Base-by-base conservation (phyloP, 176 grass and related monocot species). In the Carex cristatella region DNA sequence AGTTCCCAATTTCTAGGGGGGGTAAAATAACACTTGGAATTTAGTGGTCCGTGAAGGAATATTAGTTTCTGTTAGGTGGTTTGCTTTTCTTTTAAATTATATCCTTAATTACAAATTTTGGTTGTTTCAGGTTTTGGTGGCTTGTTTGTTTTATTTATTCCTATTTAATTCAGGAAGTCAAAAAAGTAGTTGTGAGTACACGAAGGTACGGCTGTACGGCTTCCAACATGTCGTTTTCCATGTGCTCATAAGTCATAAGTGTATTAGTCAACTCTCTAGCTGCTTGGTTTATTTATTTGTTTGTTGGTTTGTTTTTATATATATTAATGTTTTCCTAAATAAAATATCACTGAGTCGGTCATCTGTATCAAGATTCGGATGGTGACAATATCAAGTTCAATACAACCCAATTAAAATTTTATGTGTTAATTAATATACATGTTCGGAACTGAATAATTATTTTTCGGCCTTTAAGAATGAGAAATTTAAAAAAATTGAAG, bases 141-240 rank as follows among this genome's bases (percentile, higher is more conserved):
- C 5, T 69, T 3, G 3, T 8, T 42, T 69, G 4, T 18, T 73
- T 51, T 13, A 48, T 73, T 2, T 38, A 68, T 27, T 4, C n/a
- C 18, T 49, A 27, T 3, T 11, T 37, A 72, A 38, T 46, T 65
- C 8, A 48, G 38, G 4, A 73, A 73, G 16, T 49, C 69, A 73
- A 73, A n/a, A 23, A 12, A 23, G 18, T 49, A 51, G 40, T 73
- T 73, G 69, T 28, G 5, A 73, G 42, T 73, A 42, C 5, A 73
- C n/a, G 69, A 23, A 73, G 38, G 69, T 73, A 73, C 69, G 69
- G 69, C n/a, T 46, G 69, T 73, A 73, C 69, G 69, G 42, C 9
- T 2, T 51, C 69, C 18, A 51, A 49, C 16, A 9, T 73, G 69
- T 73, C n/a, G 16, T 73, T 48, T 42, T 73, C 69, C 69, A 73